These are phyloP conservation scores for Thelephora terrestris DNA, from an alignment of 1,284 basidiomycete species.

Conservation along the genomic window DNA sequence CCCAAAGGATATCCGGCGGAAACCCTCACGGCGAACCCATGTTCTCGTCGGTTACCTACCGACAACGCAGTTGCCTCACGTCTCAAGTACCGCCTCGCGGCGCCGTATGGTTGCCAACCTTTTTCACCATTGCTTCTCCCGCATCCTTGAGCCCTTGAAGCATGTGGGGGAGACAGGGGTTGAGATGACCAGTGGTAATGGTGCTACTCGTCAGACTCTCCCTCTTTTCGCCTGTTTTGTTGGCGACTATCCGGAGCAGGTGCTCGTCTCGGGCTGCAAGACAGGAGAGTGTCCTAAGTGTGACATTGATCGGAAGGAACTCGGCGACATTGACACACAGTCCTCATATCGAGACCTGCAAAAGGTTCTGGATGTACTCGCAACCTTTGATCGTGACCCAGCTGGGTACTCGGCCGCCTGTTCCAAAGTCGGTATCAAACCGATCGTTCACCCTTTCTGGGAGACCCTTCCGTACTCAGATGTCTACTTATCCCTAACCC, in stretches of 20 bases:
- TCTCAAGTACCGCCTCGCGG: slow-evolving; percentile 19
- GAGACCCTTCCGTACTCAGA: slow-evolving; percentile 20
- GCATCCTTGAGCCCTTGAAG: slow-evolving; percentile 21
- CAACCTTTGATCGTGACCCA: slow-evolving; percentile 3
- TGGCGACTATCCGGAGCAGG: slow-evolving; percentile 20
- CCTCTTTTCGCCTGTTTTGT: slow-evolving; percentile 19
- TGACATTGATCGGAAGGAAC: slow-evolving; percentile 2
- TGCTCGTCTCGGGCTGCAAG: slow-evolving; percentile 12
- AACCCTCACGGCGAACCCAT: slow-evolving; percentile 24
- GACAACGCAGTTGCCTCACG: slow-evolving; percentile 21
- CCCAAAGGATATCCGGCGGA: slow-evolving; percentile 28
- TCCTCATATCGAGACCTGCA: slow-evolving; percentile 5
- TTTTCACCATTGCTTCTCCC: slow-evolving; percentile 26
- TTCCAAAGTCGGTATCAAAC: slow-evolving; percentile 7
- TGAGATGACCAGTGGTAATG: too few relatives aligned
- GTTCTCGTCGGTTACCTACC: slow-evolving; percentile 32
- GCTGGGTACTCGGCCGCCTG: slow-evolving; percentile 6
- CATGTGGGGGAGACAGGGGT: slow-evolving; percentile 19
- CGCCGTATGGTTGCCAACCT: slow-evolving; percentile 23
- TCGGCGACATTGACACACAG: not conserved
- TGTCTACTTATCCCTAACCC: slow-evolving; percentile 26
- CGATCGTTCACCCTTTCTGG: slow-evolving; percentile 27
- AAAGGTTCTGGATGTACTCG: slow-evolving; percentile 6
- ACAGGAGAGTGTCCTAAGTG: slow-evolving; percentile 15
- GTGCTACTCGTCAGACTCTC: slow-evolving; percentile 13